Evolutionary conservation across 768 basidiomycete genomes (phyloP), one percentile per base, ranked within the genome.

Genomic region (Trametes coccinea): DNA sequence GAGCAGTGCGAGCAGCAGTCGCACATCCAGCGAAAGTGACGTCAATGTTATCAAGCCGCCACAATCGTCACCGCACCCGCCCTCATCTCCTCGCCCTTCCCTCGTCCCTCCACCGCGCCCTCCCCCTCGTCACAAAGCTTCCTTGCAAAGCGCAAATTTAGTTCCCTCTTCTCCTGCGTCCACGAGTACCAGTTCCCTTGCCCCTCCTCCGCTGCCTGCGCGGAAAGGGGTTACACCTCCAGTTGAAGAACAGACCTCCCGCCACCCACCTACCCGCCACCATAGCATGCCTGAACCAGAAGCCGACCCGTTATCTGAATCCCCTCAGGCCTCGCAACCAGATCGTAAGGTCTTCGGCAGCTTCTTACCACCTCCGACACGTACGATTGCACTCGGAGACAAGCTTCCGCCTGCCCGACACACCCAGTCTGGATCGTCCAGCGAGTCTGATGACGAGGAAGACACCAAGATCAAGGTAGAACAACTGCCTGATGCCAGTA

Each of bases 301-400:
- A 13, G 34, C 51, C 1, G 53, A 60, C 17, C 39, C 57, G 1
- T 16, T 22, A 2, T 54, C 54, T n/a, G 58, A 59, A 3, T n/a
- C 54, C 0, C 33, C 53, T 4, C n/a, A 55, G 5, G 17, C 52
- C 8, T 40, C 63, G 4, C 53, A 66, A 16, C 56, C 50, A 4
- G 72, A 71, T 48, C 70, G 72, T 13, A 74, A 71, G 59, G 46
- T 61, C 6, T 70, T 69, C 41, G 69, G 70, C 8, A 47, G 55
- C n/a, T 69, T 69, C 27, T 88, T 83, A 0, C 91, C 91, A 0
- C 91, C 91, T 0, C 91, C 91, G 0, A 89, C 85, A 0, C 87
- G 91, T 5, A 87, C 78, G 0, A 91, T 92, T 47, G 88, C 76
- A 0, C 76, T 81, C 0, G 87, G 88, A 0, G 87, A 87, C 65